Evolutionary conservation across 306 rosid genomes (phyloP).

Genomic region (Oemleria cerasiformis): DNA sequence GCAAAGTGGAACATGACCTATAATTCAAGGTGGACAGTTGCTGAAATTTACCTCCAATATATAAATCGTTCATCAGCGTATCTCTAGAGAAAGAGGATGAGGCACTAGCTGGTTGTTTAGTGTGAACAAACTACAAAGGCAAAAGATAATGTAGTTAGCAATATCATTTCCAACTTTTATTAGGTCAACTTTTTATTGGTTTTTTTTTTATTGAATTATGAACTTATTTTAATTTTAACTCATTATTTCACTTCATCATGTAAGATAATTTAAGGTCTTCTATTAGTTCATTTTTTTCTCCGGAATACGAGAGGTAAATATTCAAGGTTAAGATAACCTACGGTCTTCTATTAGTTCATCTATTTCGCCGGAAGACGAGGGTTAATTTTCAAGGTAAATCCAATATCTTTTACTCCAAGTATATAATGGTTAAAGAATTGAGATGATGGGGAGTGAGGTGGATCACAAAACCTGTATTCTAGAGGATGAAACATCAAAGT

Average conservation of each 20-base stretch:
- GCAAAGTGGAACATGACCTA: too few species aligned
- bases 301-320: too few species aligned
- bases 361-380: too few species aligned
- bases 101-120: neutral
- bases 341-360: too few species aligned
- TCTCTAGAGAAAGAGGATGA: constrained; percentile 1
- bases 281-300: too few species aligned
- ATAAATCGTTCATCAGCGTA: neutral
- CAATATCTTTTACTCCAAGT: neutral
- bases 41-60: too few species aligned
- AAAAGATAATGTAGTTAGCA: neutral
- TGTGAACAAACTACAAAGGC: neutral
- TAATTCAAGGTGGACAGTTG: too few species aligned
- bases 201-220: too few species aligned
- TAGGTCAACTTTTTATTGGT: neutral
- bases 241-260: too few species aligned
- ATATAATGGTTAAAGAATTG: neutral
- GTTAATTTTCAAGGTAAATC: neutral
- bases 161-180: neutral
- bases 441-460: constrained; percentile 37
- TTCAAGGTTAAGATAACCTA: neutral
- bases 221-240: too few species aligned
- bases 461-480: constrained; percentile 50
- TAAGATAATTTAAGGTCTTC: too few species aligned
- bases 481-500: constrained; percentile 32